phyloP scores from a whole-genome alignment of 768 basidiomycete genomes.

The Cubamyces sp. region DNA sequence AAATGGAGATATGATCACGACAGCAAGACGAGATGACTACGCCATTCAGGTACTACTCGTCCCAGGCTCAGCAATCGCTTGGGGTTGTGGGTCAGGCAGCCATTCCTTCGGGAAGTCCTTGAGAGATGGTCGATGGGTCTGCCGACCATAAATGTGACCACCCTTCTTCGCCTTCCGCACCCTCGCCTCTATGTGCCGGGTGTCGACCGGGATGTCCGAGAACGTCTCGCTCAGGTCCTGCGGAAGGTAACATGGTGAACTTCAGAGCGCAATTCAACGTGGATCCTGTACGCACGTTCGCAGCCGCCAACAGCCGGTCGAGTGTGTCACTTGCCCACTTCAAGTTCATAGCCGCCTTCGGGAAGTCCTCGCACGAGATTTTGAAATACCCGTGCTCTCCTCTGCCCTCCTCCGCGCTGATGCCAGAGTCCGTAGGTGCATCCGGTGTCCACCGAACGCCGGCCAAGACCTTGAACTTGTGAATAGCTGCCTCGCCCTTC shows the following conservation, averaged over 20 bases:
- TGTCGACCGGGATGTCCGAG: constrained; percentile 76
- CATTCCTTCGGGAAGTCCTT: constrained; percentile 86
- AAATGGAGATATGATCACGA: constrained; percentile 2
- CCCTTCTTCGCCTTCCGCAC: constrained; percentile 73
- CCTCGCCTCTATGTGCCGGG: constrained; percentile 77
- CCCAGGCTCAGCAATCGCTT: constrained; percentile 18
- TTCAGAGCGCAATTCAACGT: background rate
- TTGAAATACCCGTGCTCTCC: constrained; percentile 84
- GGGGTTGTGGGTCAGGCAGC: constrained; percentile 51
- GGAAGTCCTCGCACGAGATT: constrained; percentile 89
- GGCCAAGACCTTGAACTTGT: constrained; percentile 88
- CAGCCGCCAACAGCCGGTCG: constrained; percentile 75
- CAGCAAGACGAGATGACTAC: constrained; percentile 7
- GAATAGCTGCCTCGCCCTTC: constrained; percentile 60
- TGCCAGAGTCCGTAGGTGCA: constrained; percentile 72
- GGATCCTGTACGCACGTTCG: constrained; percentile 67
- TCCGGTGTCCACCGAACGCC: constrained; percentile 84
- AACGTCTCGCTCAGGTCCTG: constrained; percentile 52
- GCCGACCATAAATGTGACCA: constrained; percentile 59
- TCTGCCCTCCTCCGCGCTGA: constrained; percentile 45
- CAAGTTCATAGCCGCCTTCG: constrained; percentile 81
- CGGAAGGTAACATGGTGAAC: background rate
- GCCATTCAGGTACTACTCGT: constrained; percentile 23
- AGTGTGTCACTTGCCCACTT: constrained; percentile 93
- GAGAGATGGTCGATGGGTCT: constrained; percentile 62